Evolutionary conservation across 495 filamentous ascomycete genomes (phyloP), one percentile per base, ranked within the genome.

Genomic region (Annulohypoxylon stygium): DNA sequence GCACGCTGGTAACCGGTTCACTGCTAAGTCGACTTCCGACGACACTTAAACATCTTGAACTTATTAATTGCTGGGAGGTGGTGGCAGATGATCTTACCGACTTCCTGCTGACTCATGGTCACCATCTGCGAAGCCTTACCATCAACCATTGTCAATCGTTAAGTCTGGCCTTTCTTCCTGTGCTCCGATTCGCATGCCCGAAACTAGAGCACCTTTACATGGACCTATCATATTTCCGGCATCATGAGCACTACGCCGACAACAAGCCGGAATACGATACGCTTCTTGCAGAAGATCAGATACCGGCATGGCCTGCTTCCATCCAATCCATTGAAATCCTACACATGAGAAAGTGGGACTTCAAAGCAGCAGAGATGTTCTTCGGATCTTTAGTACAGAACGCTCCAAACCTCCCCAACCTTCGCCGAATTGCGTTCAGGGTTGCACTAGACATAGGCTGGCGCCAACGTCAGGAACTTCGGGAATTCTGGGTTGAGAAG

Each of bases 121-220:
- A 79, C 10, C 77, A 87, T 34, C 81, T 97, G 11, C 85, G 85
- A 25, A 84, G 88, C 50, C 84, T 97, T 11, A 86, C 82, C 11
- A 83, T 97, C 2, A 86, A 90, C 16, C 91, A 97, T 78, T 95
- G 95, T 75, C 89, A 90, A 54, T 86, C 90, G 16, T 81, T 97
- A n/a, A 90, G 87, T 70, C 77, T 97, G 26, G 86, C 86, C 2
- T 97, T 96, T 75, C 81, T 94, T 18, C 82, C 86, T 3, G 67
- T 83, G 57, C 81, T 97, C 12, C 88, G 83, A 5, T 67, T 76
- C 8, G 83, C 86, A 9, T 97, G 93, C 73, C 90, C 90, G 0
- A 85, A 84, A 2, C 83, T 97, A n/a, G 81, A 90, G 75, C 83
- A 83, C 5, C 83, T 97, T 25, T 86, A 86, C 54, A 88, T 94